Base-by-base conservation (phyloP, 140 eudicot genomes). In the Senecio squalidus region DNA sequence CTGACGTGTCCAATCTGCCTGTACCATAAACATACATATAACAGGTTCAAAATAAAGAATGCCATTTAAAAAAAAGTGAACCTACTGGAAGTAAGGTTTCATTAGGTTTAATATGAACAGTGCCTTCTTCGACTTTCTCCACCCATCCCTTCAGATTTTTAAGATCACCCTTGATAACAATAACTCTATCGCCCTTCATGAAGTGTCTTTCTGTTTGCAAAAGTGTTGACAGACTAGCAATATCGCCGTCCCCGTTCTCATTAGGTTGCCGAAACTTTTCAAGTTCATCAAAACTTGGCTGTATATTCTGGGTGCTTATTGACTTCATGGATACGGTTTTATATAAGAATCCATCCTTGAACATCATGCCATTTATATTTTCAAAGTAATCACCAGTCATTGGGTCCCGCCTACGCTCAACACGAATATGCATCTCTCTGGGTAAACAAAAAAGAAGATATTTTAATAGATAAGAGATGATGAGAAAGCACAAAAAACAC, bases 251-350 rank as follows among this genome's bases (percentile, higher is more conserved):
- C 41, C 97, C 97, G 71, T 90, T 85, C 94, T 85, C 94, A 54
- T 54, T 67, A 22, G 94, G 88, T 44, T 81, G 88, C 21, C 84
- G 75, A 33, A 91, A 91, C 68, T 91, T 86, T 82, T 91, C 96
- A 15, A 91, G 84, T 72, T 91, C 98, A 79, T 91, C 98, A 60
- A 91, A 91, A 58, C 94, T 78, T 22, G 98, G 98, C 16, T 91
- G 91, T 62, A 83, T 80, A 55, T 78, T 79, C 69, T 71, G 84
- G 51, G 87, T 73, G 74, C 89, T 84, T 43, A 84, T 77, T 8
- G 96, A 84, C 67, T 82, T 87, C 80, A 87, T 62, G 13, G 98
- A 82, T 33, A 86, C 90, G 47, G 71, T 69, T 74, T 90, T 90
- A 33, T 78, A 83, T 15, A 90, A 60, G 60, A 90, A 90, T 15